Evolutionary conservation across 1,284 basidiomycete genomes (phyloP), one percentile per base, ranked within the genome.

Genomic region (Bondarzewia mesenterica): DNA sequence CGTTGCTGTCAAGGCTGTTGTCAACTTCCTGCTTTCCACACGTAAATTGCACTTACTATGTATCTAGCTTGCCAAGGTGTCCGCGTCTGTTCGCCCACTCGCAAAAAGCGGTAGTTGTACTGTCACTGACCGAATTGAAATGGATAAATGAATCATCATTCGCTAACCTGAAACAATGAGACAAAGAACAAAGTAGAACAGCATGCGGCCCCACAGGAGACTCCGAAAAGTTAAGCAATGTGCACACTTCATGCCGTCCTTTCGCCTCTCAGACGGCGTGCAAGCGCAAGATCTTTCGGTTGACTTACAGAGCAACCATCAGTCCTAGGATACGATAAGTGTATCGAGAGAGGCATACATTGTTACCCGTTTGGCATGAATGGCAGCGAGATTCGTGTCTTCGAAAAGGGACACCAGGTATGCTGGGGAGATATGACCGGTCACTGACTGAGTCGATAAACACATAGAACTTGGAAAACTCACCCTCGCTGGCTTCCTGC

Each of bases 341-440:
- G 10, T 15, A 27, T 27, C n/a, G 16, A 26, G 26, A n/a, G 27
- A 7, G 23, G 5, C 42, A 15, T 20, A 27, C 21, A 41, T 42
- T 16, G 41, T 51, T 2, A 49, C 39, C 8, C 49, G 48, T 37
- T 41, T 47, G 14, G 46, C 38, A 18, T 47, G 46, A 26, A 47
- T 47, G 46, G 46, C 46, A 25, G 46, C 69, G 55, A 74, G 66
- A 67, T 74, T 74, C 63, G 72, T 69, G 60, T 70, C 65, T 57
- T 71, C 67, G 61, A 80, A 80, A 58, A 81, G 71, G 37, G 75
- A 76, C 65, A 82, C 78, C 59, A 82, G 76, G 74, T 82, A 82
- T 16, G 78, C 78, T 20, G 36, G 5, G 20, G 8, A 21, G 23
- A 23, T 21, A 20, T 35, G 10, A 10, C 10, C 38, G 7, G 10